A percentile compares a stretch with the other conserved stretches of the same genome.
These are phyloP conservation scores for Herpetospermum pedunculosum DNA, from an alignment of 306 rosid species.

Conservation along the genomic window DNA sequence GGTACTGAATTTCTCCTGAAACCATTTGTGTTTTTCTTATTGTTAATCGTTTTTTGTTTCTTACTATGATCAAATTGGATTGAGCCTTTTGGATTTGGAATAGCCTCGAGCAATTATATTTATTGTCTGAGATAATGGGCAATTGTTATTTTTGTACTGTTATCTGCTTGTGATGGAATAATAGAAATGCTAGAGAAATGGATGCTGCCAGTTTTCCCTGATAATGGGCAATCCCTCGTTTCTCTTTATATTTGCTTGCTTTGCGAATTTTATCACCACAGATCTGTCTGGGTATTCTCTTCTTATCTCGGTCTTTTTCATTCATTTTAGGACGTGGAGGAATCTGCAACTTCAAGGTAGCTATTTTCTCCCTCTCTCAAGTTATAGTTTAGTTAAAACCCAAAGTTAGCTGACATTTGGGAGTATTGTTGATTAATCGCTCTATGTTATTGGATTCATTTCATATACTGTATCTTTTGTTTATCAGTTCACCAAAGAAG, in stretches of 20 bases:
- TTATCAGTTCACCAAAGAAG: background rate
- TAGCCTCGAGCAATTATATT: background rate
- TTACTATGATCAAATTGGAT: background rate
- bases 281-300: background rate
- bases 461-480: background rate
- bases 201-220: background rate
- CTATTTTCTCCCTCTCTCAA: background rate
- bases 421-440: constrained; percentile 1
- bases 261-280: background rate
- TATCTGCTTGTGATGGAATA: constrained; percentile 1
- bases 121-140: background rate
- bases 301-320: constrained; percentile 19
- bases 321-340: constrained; percentile 43
- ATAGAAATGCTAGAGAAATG: background rate
- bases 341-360: constrained; percentile 53
- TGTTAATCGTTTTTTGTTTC: background rate
- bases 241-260: constrained; percentile 5
- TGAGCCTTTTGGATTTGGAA: background rate
- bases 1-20: background rate
- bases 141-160: background rate
- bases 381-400: background rate
- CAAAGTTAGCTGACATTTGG: background rate
- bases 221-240: background rate
- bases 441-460: background rate
- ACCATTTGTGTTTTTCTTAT: no score